Evolutionary conservation across 2,329 filamentous ascomycete species (phyloP).

Genomic region (Pseudogymnoascus sp.): DNA sequence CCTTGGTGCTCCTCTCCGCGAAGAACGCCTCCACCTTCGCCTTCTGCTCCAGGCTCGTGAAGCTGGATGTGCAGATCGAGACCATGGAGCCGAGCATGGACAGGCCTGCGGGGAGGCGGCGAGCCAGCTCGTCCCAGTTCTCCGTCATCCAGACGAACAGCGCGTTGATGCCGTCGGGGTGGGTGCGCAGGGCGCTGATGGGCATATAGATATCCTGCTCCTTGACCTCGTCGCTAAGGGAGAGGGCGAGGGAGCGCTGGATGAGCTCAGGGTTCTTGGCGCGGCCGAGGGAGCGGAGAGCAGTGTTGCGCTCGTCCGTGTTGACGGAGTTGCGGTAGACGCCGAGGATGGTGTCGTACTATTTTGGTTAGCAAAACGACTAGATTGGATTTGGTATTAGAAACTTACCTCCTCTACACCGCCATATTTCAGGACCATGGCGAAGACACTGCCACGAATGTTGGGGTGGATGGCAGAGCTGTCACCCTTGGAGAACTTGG

Average conservation of each 20-base stretch:
- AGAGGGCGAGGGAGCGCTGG: slow-evolving; percentile 66
- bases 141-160: slow-evolving; percentile 76
- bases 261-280: slow-evolving; percentile 72
- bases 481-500: slow-evolving; percentile 73
- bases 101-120: slow-evolving; percentile 76
- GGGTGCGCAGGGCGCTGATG: slow-evolving; percentile 66
- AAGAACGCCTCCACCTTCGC: slow-evolving; percentile 76
- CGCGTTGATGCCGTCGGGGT: slow-evolving; percentile 68
- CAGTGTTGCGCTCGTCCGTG: slow-evolving; percentile 85
- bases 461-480: slow-evolving; percentile 81
- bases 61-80: slow-evolving; percentile 70
- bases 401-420: slow-evolving; percentile 65
- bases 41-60: slow-evolving; percentile 69
- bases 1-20: slow-evolving; percentile 68
- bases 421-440: slow-evolving; percentile 74
- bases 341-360: slow-evolving; percentile 70
- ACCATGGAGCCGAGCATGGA: slow-evolving; percentile 82
- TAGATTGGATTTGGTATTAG: neutral
- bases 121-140: slow-evolving; percentile 79
- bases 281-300: slow-evolving; percentile 73
- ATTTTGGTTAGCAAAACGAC: neutral
- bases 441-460: slow-evolving; percentile 77
- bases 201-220: slow-evolving; percentile 93
- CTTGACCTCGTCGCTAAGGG: slow-evolving; percentile 75
- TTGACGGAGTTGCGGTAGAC: slow-evolving; percentile 68